Conservation (phyloP, 495 filamentous ascomycete genomes). For the Penicillium ucsense region DNA sequence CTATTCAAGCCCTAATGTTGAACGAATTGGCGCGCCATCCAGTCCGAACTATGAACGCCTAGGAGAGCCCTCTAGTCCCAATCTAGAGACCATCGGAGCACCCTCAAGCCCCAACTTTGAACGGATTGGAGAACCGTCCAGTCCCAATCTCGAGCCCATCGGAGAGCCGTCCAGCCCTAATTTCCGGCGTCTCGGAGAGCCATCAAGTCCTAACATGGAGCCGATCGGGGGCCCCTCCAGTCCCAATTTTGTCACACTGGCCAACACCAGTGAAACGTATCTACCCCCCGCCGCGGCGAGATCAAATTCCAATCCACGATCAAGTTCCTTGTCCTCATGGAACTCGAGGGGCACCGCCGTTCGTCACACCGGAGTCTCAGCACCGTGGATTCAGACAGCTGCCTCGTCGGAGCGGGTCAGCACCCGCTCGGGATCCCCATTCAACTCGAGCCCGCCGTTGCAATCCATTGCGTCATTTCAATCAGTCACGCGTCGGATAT, state of each 20-base stretch:
- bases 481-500: constrained; percentile 17
- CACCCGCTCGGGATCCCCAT: constrained; percentile 33
- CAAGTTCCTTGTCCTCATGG: constrained; percentile 37
- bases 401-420: constrained; percentile 28
- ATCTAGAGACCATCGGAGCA: constrained; percentile 33
- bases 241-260: constrained; percentile 16
- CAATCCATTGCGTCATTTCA: constrained; percentile 21
- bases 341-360: constrained; percentile 44
- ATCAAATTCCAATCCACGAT: constrained; percentile 29
- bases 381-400: constrained; percentile 27
- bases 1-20: constrained; percentile 35
- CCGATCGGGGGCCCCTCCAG: constrained; percentile 32
- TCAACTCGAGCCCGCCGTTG: constrained; percentile 32
- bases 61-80: constrained; percentile 37
- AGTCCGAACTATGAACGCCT: constrained; percentile 36
- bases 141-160: constrained; percentile 34
- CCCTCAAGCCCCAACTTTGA: constrained; percentile 30
- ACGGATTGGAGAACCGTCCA: constrained; percentile 11
- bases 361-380: constrained; percentile 21
- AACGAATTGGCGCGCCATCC: constrained; percentile 34
- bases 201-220: constrained; percentile 40
- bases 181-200: constrained; percentile 26
- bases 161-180: constrained; percentile 40
- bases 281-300: constrained; percentile 24
- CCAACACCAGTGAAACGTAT: neutral